A percentile compares a stretch with the other conserved stretches of the same genome.
These are phyloP conservation scores for Sugiyamaella sp. DNA, from an alignment of 1,139 yeast species.

Conservation along the genomic window DNA sequence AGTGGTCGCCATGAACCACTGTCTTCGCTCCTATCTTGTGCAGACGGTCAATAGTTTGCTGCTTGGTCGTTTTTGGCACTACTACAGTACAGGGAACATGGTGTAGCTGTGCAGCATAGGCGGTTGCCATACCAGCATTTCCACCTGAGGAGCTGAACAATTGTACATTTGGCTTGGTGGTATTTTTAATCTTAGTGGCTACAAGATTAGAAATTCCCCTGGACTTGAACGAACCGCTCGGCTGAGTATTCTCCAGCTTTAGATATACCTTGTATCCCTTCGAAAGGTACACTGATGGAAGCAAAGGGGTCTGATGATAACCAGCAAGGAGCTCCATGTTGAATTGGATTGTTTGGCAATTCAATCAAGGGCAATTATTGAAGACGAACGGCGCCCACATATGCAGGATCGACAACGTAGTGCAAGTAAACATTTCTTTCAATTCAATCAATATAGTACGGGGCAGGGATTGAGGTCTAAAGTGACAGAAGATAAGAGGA, in stretches of 20 bases:
- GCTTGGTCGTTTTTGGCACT: slow-evolving; percentile 56
- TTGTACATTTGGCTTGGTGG: slow-evolving; percentile 42
- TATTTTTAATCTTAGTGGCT: slow-evolving; percentile 20
- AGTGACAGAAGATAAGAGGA: too few relatives aligned
- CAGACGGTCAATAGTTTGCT: slow-evolving; percentile 47
- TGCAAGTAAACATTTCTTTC: too few relatives aligned
- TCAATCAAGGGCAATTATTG: too few relatives aligned
- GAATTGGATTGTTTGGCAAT: not conserved
- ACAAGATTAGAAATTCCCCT: slow-evolving; percentile 59
- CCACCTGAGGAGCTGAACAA: slow-evolving; percentile 75
- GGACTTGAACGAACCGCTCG: slow-evolving; percentile 72
- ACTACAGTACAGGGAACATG: slow-evolving; percentile 64
- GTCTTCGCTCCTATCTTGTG: slow-evolving; percentile 56
- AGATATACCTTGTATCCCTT: slow-evolving; percentile 53
- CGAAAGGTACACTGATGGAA: slow-evolving; percentile 36
- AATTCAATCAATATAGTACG: too few relatives aligned
- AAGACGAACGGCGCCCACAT: too few relatives aligned
- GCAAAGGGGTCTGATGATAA: slow-evolving; percentile 37
- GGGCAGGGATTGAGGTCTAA: too few relatives aligned
- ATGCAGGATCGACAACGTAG: too few relatives aligned
- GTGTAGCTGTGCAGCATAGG: slow-evolving; percentile 55
- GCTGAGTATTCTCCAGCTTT: slow-evolving; percentile 69
- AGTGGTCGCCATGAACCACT: slow-evolving; percentile 56
- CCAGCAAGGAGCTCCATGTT: slow-evolving; percentile 22
- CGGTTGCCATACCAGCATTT: slow-evolving; percentile 79